Percentiles rank a stretch among this genome's conserved stretches.
Conservation (phyloP, 805 yeast species). For the Saccharomycopsis sp. region DNA sequence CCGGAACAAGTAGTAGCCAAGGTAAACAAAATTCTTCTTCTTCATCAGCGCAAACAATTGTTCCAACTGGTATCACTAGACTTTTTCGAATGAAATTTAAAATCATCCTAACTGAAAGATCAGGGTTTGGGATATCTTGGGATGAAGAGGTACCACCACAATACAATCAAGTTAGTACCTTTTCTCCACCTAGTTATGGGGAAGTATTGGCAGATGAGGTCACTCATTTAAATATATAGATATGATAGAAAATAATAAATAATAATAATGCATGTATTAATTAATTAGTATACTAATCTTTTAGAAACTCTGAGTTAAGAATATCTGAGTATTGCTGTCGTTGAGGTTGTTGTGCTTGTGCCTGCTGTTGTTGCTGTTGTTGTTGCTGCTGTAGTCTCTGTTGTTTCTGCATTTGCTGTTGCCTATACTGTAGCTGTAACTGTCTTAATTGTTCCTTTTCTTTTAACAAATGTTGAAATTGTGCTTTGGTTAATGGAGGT, state of each 20-base stretch:
- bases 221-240: background rate
- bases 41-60: conserved; percentile 1
- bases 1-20: background rate
- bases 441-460: background rate
- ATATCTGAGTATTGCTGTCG: conserved; percentile 3
- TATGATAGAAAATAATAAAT: background rate
- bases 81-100: conserved; percentile 93
- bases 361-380: background rate
- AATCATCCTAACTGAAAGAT: conserved; percentile 74
- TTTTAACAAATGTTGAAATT: background rate
- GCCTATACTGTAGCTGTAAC: background rate
- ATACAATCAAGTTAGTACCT: conserved; percentile 73
- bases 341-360: background rate
- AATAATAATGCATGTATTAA: background rate
- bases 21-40: background rate
- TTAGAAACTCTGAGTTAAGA: conserved; percentile 4
- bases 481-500: conserved; percentile 1
- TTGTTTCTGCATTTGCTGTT: background rate
- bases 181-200: conserved; percentile 81
- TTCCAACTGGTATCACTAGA: conserved; percentile 92
- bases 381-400: conserved; percentile 1
- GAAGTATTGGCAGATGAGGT: conserved; percentile 14
- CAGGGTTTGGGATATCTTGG: conserved; percentile 97
- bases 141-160: conserved; percentile 99
- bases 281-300: background rate